Base-by-base conservation (phyloP, 1,139 yeast species). In the Blastobotrys malaysiensis region DNA sequence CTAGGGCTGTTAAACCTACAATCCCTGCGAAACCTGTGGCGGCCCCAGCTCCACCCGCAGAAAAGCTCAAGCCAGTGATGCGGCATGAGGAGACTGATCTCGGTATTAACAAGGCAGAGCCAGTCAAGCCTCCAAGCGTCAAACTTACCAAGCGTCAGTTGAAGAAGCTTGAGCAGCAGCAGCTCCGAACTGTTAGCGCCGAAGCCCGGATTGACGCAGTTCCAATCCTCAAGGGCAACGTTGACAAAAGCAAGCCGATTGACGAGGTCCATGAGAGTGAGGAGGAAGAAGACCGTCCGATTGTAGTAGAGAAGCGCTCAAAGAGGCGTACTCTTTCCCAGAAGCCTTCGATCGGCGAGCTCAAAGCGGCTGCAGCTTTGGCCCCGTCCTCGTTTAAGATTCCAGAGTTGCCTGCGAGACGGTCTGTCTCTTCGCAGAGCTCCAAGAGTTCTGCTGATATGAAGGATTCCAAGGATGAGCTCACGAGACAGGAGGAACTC, bases 131-230 rank as follows among this genome's bases (percentile, higher is more conserved):
- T 13, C 16, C 18, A 2, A 21, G 19, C n/a, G 16, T 20, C 45
- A 56, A 56, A 52, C 52, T 57, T 51, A 55, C 55, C 46, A 56
- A 53, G 53, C 56, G 63, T 2, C 60, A 61, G 46, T 49, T 47
- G 48, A 60, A 58, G 53, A 61, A 59, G 52, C 57, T 60, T 2
- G 64, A 58, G 43, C 59, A 58, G 43, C 43, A 55, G 49, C 57
- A 51, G 27, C 55, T 58, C 18, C 51, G 50, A 26, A 55, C 51
- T 18, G 53, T 53, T 20, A 53, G 58, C 36, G 26, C 43, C 13
- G 31, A 50, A 22, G 61, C 62, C 2, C 56, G 61, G 5, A 43
- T 45, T 14, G 56, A 54, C 19, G 45, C 46, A n/a, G 54, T 48
- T 31, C 52, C 53, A 14, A 44, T 50, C n/a, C 46, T 57, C 9